Percentiles rank a stretch among this genome's conserved stretches.
Evolutionary conservation across 2,329 filamentous ascomycete species (phyloP).

Genomic region (Paraphaeosphaeria minitans): DNA sequence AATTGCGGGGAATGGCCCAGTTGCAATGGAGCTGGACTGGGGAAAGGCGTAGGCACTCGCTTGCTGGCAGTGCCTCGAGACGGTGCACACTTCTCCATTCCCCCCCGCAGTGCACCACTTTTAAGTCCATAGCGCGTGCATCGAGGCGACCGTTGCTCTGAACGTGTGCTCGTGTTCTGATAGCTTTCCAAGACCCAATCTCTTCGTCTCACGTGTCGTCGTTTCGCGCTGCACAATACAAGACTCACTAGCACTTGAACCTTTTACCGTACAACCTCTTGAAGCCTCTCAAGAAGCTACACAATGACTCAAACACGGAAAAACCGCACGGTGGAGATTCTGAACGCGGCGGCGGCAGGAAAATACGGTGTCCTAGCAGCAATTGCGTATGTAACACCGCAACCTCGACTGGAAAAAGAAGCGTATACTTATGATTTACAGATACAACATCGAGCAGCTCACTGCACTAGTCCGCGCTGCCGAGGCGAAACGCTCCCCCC

Average conservation of each 20-base stretch:
- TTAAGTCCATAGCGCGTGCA: background rate
- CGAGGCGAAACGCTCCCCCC: conserved; percentile 39
- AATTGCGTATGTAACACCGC: conserved; percentile 33
- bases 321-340: conserved; percentile 52
- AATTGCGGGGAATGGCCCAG: background rate
- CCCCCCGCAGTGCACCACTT: background rate
- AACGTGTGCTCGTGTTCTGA: background rate
- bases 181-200: background rate
- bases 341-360: conserved; percentile 60
- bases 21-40: background rate
- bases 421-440: conserved; percentile 13
- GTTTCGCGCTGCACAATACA: background rate
- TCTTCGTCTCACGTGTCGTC: background rate
- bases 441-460: conserved; percentile 45
- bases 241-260: background rate
- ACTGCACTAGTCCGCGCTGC: conserved; percentile 42
- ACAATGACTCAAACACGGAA: conserved; percentile 21
- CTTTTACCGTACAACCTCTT: too few species aligned
- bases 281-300: background rate
- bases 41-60: background rate
- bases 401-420: background rate
- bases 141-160: background rate
- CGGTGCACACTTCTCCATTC: background rate
- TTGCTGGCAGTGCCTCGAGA: conserved; percentile 6
- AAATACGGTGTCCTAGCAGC: conserved; percentile 63